Conservation (phyloP, 2,329 filamentous ascomycete genomes). For the Ascochyta rabiei region DNA sequence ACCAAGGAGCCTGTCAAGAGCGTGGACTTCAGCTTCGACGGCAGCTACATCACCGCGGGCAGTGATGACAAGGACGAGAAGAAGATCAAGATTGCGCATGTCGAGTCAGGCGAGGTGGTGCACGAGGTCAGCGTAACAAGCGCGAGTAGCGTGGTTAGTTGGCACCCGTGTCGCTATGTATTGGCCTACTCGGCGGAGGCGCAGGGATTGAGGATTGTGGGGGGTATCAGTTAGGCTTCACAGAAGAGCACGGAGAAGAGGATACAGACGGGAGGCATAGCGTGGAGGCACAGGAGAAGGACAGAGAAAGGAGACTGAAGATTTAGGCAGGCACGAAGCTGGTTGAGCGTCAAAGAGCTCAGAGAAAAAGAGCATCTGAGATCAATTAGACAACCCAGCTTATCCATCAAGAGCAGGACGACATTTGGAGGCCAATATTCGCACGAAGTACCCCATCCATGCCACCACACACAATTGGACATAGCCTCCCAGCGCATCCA, state of each 20-base stretch:
- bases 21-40: constrained; percentile 79
- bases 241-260: too few relatives aligned
- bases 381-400: not conserved
- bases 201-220: constrained; percentile 70
- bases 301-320: not conserved
- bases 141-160: constrained; percentile 70
- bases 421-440: not conserved
- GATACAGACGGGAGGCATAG: too few relatives aligned
- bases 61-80: constrained; percentile 76
- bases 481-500: not conserved
- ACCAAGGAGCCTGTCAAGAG: constrained; percentile 73
- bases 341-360: not conserved
- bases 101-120: constrained; percentile 75
- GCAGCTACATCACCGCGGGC: constrained; percentile 74
- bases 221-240: constrained; percentile 40
- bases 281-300: not conserved
- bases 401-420: not conserved
- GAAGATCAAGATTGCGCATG: constrained; percentile 72
- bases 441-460: constrained; percentile 16
- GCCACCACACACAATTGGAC: not conserved
- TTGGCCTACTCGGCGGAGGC: constrained; percentile 73
- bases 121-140: constrained; percentile 73
- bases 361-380: not conserved
- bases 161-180: constrained; percentile 77
- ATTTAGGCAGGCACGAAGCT: not conserved